Evolutionary conservation across 768 basidiomycete species (phyloP).

Genomic region (Mycena olivaceomarginata): DNA sequence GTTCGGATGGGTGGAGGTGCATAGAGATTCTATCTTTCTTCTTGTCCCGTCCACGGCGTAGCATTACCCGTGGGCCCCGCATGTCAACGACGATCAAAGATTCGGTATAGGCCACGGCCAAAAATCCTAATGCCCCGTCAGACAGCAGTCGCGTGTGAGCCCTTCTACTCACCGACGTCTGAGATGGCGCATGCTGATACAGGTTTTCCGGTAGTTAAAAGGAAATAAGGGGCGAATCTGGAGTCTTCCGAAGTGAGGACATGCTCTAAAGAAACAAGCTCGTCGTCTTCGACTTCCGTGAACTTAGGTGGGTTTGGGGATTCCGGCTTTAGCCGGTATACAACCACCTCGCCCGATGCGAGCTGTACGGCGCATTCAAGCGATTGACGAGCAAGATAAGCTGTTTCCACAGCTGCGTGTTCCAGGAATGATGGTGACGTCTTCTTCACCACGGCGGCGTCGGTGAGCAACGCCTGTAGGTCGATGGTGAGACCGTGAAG

Average conservation of each 20-base stretch:
- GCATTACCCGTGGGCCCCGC: constrained; percentile 82
- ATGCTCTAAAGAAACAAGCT: constrained; percentile 74
- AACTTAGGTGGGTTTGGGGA: constrained; percentile 41
- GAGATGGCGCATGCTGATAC: constrained; percentile 77
- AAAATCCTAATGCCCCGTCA: constrained; percentile 73
- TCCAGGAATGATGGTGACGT: constrained; percentile 51
- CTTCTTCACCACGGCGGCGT: constrained; percentile 59
- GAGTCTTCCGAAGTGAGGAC: constrained; percentile 60
- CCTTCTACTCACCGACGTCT: constrained; percentile 78
- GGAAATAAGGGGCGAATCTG: constrained; percentile 77
- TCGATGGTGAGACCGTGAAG: constrained; percentile 79
- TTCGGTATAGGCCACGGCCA: constrained; percentile 81
- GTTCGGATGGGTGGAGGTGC: constrained; percentile 53
- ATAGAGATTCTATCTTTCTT: constrained; percentile 64
- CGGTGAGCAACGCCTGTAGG: constrained; percentile 68
- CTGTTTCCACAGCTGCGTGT: constrained; percentile 61
- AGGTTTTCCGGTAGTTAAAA: constrained; percentile 68
- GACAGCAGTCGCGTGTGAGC: not conserved
- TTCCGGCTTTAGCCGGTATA: constrained; percentile 63
- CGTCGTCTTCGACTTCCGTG: constrained; percentile 61
- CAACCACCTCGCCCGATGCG: constrained; percentile 73
- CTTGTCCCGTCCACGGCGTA: constrained; percentile 64
- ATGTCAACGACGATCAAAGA: constrained; percentile 82
- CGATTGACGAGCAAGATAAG: constrained; percentile 72
- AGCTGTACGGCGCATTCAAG: constrained; percentile 75